These are phyloP conservation scores for Scheffersomyces titani DNA, from an alignment of 1,139 yeast species.

Conservation along the genomic window DNA sequence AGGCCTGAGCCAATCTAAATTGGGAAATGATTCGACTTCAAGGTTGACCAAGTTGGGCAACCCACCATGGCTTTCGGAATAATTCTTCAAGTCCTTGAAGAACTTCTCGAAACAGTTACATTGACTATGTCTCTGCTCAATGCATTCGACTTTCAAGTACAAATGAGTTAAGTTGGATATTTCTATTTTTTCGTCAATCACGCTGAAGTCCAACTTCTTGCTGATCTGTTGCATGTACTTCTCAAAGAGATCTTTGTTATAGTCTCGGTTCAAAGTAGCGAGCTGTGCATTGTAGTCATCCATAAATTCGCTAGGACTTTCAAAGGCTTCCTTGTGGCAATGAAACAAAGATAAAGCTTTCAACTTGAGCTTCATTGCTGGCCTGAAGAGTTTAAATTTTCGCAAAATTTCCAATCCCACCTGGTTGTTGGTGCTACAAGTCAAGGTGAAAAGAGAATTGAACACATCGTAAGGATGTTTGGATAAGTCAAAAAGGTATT, in stretches of 20 bases:
- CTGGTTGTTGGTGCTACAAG: slow-evolving; percentile 35
- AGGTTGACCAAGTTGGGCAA: slow-evolving; percentile 33
- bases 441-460: slow-evolving; percentile 28
- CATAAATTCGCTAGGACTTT: slow-evolving; percentile 6
- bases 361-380: slow-evolving; percentile 25
- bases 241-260: slow-evolving; percentile 7
- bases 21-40: slow-evolving; percentile 37
- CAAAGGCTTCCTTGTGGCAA: slow-evolving; percentile 27
- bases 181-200: slow-evolving; percentile 28
- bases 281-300: slow-evolving; percentile 1
- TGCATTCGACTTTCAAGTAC: slow-evolving; percentile 36
- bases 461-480: slow-evolving; percentile 22
- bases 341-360: slow-evolving; percentile 36
- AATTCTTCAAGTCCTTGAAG: slow-evolving; percentile 28
- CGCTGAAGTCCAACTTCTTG: slow-evolving; percentile 23
- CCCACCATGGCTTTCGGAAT: slow-evolving; percentile 23
- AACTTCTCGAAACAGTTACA: slow-evolving; percentile 37
- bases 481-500: slow-evolving; percentile 22
- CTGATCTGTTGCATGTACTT: slow-evolving; percentile 18
- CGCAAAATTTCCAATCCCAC: slow-evolving; percentile 32
- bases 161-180: slow-evolving; percentile 23
- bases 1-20: slow-evolving; percentile 41
- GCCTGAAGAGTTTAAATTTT: slow-evolving; percentile 21
- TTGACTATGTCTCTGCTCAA: slow-evolving; percentile 22
- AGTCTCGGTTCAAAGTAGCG: not conserved